Evolutionary conservation across 768 basidiomycete genomes (phyloP), one percentile per base, ranked within the genome.

Genomic region (Chalciporus chontae): DNA sequence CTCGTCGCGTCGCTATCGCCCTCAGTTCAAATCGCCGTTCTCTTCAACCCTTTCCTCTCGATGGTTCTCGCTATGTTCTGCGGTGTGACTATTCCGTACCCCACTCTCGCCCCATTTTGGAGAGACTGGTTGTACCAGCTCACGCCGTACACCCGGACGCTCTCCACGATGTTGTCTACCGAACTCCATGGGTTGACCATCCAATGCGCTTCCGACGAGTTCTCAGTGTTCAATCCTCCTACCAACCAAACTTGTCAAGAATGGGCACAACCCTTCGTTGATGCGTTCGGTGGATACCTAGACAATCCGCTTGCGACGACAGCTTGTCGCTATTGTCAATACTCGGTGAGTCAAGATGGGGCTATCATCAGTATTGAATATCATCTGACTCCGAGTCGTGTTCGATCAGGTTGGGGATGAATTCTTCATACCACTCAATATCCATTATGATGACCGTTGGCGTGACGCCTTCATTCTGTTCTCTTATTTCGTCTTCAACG

Each of bases 1-100:
- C 62, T 89, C 36, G 72, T 94, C 39, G 90, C 84, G 17, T 81
- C 91, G 2, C 67, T 91, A 14, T 83, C 84, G 1, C 90, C 91
- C 0, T 81, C 83, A 40, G 77, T 93, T 43, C 83, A 87, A 61
- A 80, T 89, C 36, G 89, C 89, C 9, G 86, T 87, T 7, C 70
- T 92, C 48, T 85, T 84, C 71, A 91, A 89, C 64, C 90, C 90
- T 2, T 85, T 89, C 75, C 52, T 90, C 42, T 71, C 76, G 36
- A 65, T 85, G 27, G 71, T 85, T 32, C 77, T 90, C 45, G 69
- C 78, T 5, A 77, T 83, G 15, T 91, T 91, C 78, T 89, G 87
- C 57, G 90, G 90, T 62, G 87, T 90, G 13, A 85, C 85, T 1
- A 79, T 90, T 47, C 87, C 87, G 0, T 84, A 77, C 51, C 78